A percentile compares a stretch with the other conserved stretches of the same genome.
phyloP scores from a whole-genome alignment of 257 asterid species.

The Linderniella brevidens region DNA sequence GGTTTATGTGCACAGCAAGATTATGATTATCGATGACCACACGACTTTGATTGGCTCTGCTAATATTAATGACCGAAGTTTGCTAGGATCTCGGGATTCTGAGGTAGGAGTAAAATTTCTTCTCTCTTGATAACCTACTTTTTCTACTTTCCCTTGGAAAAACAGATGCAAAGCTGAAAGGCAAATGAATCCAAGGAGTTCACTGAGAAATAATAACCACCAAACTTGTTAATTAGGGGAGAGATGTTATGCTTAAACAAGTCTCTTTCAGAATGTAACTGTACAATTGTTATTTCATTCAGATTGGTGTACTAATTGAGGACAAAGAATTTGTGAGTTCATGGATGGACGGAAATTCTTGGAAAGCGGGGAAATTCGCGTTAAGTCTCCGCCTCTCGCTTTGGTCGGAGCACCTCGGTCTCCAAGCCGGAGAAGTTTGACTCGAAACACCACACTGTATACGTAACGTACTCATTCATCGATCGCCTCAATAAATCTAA shows the following conservation, averaged over 20 bases:
- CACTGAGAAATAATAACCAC: too few relatives aligned
- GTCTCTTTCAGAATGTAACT: not conserved
- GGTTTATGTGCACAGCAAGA: constrained; percentile 97
- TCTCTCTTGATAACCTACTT: too few relatives aligned
- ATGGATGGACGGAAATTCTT: constrained; percentile 61
- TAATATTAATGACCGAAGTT: constrained; percentile 79
- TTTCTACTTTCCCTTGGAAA: too few relatives aligned
- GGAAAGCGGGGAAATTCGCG: constrained; percentile 87
- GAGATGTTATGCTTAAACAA: not conserved
- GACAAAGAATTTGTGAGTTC: constrained; percentile 81
- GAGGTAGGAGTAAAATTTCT: constrained; percentile 48
- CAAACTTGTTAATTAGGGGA: too few relatives aligned
- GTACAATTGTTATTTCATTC: constrained; percentile 23
- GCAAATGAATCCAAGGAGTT: too few relatives aligned
- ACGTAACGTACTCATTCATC: too few relatives aligned
- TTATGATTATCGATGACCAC: constrained; percentile 81
- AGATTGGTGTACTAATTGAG: constrained; percentile 82
- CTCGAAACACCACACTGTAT: too few relatives aligned
- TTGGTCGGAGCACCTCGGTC: constrained; percentile 97
- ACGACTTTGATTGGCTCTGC: constrained; percentile 76
- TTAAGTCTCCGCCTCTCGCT: constrained; percentile 72
- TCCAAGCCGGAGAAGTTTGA: constrained; percentile 52
- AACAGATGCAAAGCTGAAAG: too few relatives aligned
- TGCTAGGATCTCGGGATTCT: constrained; percentile 96
- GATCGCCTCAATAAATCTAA: too few relatives aligned